A percentile compares a stretch with the other conserved stretches of the same genome.
Conservation (phyloP, 768 basidiomycete species). For the Tylopilus rubrobrunneus region DNA sequence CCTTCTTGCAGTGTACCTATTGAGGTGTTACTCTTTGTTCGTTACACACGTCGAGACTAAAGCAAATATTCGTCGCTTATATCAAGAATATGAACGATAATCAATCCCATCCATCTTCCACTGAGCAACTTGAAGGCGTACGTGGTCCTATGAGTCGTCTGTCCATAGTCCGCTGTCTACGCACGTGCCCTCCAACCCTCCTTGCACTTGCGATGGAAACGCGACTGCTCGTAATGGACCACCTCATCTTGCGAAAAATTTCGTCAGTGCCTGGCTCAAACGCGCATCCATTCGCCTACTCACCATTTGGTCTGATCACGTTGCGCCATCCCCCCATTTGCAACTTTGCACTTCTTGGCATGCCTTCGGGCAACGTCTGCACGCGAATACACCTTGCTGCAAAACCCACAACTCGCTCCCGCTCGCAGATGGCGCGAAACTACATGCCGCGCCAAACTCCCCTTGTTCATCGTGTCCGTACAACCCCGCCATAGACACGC, state of each 20-base stretch:
- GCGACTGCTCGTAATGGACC: neutral
- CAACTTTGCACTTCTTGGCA: constrained; percentile 23
- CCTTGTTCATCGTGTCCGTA: constrained; percentile 25
- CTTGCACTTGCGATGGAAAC: neutral
- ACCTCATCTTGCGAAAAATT: neutral
- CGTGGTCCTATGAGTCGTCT: neutral
- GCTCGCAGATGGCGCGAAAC: constrained; percentile 21
- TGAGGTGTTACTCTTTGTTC: neutral
- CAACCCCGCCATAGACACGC: constrained; percentile 24
- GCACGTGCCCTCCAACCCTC: neutral
- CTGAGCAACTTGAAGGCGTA: neutral
- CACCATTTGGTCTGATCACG: constrained; percentile 2
- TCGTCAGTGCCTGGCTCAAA: neutral
- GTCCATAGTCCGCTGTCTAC: neutral
- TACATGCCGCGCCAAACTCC: constrained; percentile 23
- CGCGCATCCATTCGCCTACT: neutral
- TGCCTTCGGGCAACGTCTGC: constrained; percentile 25
- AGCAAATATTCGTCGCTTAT: neutral
- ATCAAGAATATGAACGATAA: neutral
- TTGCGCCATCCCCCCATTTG: constrained; percentile 9
- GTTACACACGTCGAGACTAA: neutral
- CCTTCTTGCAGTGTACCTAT: no score
- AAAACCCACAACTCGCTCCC: constrained; percentile 20
- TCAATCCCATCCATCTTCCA: neutral
- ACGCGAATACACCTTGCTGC: constrained; percentile 25